A percentile compares a stretch with the other conserved stretches of the same genome.
These are phyloP conservation scores for Stentor roeselii DNA, from an alignment of 73 alveolate genomes.

Conservation along the genomic window DNA sequence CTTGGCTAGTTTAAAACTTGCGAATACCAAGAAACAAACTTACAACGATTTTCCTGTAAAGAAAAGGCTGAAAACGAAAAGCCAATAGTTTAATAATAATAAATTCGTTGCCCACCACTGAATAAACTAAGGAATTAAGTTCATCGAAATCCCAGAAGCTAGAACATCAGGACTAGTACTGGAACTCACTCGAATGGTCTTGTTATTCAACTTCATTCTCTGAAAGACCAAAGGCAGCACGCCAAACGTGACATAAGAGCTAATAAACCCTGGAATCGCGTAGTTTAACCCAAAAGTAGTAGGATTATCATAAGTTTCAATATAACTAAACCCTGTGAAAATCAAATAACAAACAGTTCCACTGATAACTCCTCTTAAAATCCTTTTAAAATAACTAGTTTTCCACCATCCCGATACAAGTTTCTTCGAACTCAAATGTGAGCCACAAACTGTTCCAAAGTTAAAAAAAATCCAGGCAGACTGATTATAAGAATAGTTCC, in stretches of 20 bases:
- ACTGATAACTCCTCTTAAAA: neutral
- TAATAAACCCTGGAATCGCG: neutral
- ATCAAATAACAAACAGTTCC: neutral
- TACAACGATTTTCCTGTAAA: neutral
- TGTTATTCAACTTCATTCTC: neutral
- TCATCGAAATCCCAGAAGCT: too few species aligned
- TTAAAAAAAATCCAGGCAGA: neutral
- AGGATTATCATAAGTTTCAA: neutral
- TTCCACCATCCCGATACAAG: neutral
- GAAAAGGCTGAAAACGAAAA: neutral
- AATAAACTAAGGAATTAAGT: too few species aligned
- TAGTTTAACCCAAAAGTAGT: neutral
- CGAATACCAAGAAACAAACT: slow-evolving; percentile 6
- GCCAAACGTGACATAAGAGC: neutral
- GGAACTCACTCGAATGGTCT: too few species aligned
- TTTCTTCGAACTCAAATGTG: neutral
- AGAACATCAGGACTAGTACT: too few species aligned
- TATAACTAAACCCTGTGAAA: neutral
- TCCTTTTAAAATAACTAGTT: neutral
- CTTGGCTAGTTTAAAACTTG: slow-evolving; percentile 23
- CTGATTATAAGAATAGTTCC: slow-evolving; percentile 13
- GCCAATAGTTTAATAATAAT: neutral
- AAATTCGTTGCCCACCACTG: too few species aligned
- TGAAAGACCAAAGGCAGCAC: neutral
- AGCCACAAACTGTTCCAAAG: neutral